Evolutionary conservation across 129 eudicot species (phyloP), one percentile per base, ranked within the genome.

Genomic region (carrot (Daucus carota)): DNA sequence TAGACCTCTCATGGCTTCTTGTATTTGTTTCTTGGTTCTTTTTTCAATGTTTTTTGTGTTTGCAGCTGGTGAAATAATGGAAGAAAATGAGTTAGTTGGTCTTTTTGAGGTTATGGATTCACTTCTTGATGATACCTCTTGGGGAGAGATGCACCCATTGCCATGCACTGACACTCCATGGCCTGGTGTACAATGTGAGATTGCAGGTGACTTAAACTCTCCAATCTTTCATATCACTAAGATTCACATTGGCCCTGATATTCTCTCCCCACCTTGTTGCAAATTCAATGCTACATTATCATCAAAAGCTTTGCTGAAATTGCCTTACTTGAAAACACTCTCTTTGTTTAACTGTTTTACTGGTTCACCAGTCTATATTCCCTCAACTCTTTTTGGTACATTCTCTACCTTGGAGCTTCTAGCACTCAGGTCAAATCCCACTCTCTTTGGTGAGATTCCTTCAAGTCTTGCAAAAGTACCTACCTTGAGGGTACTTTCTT

Each of bases 141-240:
- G 95, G 95, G 83, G 89, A 48, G 86, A 89, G 65, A 73, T 75
- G 80, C 91, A 89, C 82, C 95, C 91, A 67, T 83, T 75, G 72
- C 93, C 93, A 43, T 89, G 93, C 76, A 86, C 93, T 18, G 85
- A 86, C 42, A 89, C 95, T 15, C 95, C 95, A 76, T 89, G 95
- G 95, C 91, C 91, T 44, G 95, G 95, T 75, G 82, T 89, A 17
- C 89, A 87, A 42, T 89, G 95, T 85, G 91, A 87, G 82, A 83
- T 89, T 72, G 79, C 82, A 80, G 80, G 75, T 72, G 81, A 72
- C 46, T 71, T 79, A 66, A 83, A 84, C 85, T 78, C 86, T 31
- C 79, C 83, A 71, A 79, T 76, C 80, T 89, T 89, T 81, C 95
- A 89, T 80, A 84, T 89, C 74, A 89, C 95, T 76, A 89, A 89